Base-by-base conservation (phyloP, 345 rosid genomes). In the Eutrema japonicum region DNA sequence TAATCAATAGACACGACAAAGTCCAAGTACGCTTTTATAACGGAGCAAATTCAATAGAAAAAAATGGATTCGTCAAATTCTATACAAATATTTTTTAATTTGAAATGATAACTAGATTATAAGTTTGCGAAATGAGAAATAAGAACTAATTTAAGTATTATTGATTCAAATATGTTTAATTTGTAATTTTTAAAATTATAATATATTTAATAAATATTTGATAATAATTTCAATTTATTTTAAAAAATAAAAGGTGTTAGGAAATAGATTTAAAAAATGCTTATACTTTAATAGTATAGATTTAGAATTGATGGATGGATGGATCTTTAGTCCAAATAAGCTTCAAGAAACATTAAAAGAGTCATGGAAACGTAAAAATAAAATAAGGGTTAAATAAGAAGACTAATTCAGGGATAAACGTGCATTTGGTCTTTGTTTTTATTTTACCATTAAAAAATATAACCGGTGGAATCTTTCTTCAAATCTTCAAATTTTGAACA, bases 391-490 rank as follows among this genome's bases (percentile, higher is more conserved):
- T 38, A 66, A 4, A 48, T 22, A 37, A 62, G 9, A 62, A 36
- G 64, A 46, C 35, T 66, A 41, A 33, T 42, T 49, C 42, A 49
- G 16, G 61, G 71, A 55, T 51, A 66, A 48, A 57, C 78, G 50
- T 74, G 77, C 57, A 47, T 47, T 55, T 48, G 60, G 72, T 58
- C 64, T 68, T 75, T 59, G 73, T 75, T 59, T 41, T 67, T 16
- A 36, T 38, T 67, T 73, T 32, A 62, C 7, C 57, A 69, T 45
- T 68, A n/a, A 3, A 43, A 54, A 60, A 54, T 22, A 3, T 4
- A 30, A 74, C 22, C 0, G 37, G 46, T 62, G 65, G 79, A 62
- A 76, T 76, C 70, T 69, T 62, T 55, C 45, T 76, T 51, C 78
- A 30, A 57, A 49, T 27, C 64, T 74, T 61, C 42, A 63, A 76